These are phyloP conservation scores for Penicillium sp. DNA, from an alignment of 2,329 filamentous ascomycete species.

Conservation along the genomic window DNA sequence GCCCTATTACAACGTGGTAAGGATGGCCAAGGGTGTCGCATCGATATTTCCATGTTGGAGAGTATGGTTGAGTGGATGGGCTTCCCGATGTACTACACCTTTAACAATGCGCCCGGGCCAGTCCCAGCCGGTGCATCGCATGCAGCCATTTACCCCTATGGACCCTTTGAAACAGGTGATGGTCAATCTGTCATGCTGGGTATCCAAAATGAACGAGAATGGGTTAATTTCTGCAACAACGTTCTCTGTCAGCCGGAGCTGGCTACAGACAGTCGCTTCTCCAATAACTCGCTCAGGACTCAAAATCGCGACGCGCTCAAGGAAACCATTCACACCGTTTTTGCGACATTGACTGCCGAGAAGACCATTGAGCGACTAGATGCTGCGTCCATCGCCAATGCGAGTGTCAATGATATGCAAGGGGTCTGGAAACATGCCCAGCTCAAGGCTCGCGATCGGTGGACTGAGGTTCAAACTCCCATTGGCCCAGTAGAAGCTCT, in stretches of 20 bases:
- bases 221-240: slow-evolving; percentile 50
- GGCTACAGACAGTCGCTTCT: slow-evolving; percentile 50
- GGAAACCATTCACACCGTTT: slow-evolving; percentile 47
- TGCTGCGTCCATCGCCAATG: slow-evolving; percentile 55
- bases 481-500: slow-evolving; percentile 51
- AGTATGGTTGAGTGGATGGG: slow-evolving; percentile 62
- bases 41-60: slow-evolving; percentile 62
- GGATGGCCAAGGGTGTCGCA: slow-evolving; percentile 50
- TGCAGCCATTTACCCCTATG: slow-evolving; percentile 59
- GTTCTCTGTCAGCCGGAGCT: slow-evolving; percentile 49
- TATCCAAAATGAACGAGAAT: slow-evolving; percentile 60
- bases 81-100: slow-evolving; percentile 58
- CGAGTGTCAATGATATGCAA: slow-evolving; percentile 57
- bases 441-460: slow-evolving; percentile 52
- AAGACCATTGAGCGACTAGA: slow-evolving; percentile 49
- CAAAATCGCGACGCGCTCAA: slow-evolving; percentile 51
- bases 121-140: slow-evolving; percentile 54
- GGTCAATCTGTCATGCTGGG: slow-evolving; percentile 56
- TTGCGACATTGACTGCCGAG: slow-evolving; percentile 41
- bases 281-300: slow-evolving; percentile 48
- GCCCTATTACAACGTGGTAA: slow-evolving; percentile 52
- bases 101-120: slow-evolving; percentile 46
- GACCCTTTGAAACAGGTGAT: slow-evolving; percentile 54
- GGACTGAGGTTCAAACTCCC: slow-evolving; percentile 53
- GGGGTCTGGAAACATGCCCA: slow-evolving; percentile 58